Evolutionary conservation across 352 stramenopile species (phyloP).

Genomic region (Hyaloperonospora arabidopsidis): DNA sequence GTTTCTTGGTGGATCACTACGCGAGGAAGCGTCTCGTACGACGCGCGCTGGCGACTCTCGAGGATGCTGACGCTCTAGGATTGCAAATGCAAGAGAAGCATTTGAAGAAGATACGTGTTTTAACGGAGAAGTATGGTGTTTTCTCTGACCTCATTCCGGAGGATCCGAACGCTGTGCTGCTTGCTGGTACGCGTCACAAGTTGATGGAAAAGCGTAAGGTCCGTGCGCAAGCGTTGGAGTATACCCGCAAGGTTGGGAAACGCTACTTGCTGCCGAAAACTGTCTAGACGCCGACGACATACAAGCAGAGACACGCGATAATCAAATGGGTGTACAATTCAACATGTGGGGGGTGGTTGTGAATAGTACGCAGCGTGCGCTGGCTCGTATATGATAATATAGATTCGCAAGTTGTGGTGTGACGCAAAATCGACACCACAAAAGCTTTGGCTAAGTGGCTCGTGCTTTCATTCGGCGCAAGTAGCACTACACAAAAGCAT

Average conservation of each 20-base stretch:
- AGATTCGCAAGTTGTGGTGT: too few species aligned
- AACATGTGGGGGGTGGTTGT: too few species aligned
- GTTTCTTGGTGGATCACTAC: slow-evolving; percentile 70
- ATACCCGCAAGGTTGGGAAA: slow-evolving; percentile 67
- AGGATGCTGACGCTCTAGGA: slow-evolving; percentile 46
- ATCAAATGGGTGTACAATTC: too few species aligned
- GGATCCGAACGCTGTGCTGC: slow-evolving; percentile 61
- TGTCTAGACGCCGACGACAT: slow-evolving; percentile 16
- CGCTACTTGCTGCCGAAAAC: slow-evolving; percentile 58
- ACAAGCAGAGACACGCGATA: too few species aligned
- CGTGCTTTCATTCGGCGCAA: too few species aligned
- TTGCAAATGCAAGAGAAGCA: slow-evolving; percentile 53
- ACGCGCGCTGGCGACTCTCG: slow-evolving; percentile 54
- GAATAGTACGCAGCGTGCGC: too few species aligned
- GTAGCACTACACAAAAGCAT: too few species aligned
- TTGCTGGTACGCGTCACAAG: slow-evolving; percentile 51
- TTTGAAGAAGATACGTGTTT: slow-evolving; percentile 59
- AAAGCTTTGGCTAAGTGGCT: too few species aligned
- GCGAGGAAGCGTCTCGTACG: slow-evolving; percentile 54
- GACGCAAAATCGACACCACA: too few species aligned
- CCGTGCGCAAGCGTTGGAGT: slow-evolving; percentile 54
- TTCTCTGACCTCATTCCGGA: slow-evolving; percentile 76
- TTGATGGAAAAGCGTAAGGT: slow-evolving; percentile 76
- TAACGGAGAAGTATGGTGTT: slow-evolving; percentile 57
- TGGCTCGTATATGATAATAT: too few species aligned